Evolutionary conservation across 1,139 yeast genomes (phyloP).

Genomic region (Yamadazyma jaroonii): DNA sequence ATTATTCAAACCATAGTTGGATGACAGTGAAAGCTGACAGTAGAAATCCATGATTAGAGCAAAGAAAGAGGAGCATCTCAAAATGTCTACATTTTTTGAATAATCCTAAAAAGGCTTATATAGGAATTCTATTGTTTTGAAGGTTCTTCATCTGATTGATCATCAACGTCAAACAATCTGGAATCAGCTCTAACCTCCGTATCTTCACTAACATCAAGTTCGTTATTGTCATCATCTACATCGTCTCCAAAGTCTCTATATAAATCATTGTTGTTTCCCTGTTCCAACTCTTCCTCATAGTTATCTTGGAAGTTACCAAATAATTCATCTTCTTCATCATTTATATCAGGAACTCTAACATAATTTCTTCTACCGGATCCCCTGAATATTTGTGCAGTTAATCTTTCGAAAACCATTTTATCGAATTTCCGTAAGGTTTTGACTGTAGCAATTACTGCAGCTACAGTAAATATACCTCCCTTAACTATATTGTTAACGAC

Average conservation of each 20-base stretch:
- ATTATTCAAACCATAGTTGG: too few relatives aligned
- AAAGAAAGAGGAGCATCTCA: too few relatives aligned
- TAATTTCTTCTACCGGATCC: constrained; percentile 43
- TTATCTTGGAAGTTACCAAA: constrained; percentile 48
- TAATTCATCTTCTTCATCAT: constrained; percentile 49
- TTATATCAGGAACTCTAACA: constrained; percentile 43
- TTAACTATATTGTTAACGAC: constrained; percentile 60
- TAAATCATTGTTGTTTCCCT: constrained; percentile 21
- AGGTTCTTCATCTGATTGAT: constrained; percentile 29
- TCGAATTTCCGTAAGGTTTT: constrained; percentile 38
- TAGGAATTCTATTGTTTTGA: background rate
- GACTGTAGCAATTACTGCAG: constrained; percentile 41
- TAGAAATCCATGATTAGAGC: too few relatives aligned
- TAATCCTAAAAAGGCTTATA: background rate
- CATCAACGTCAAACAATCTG: constrained; percentile 39
- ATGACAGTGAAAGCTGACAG: too few relatives aligned
- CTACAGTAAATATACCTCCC: constrained; percentile 56
- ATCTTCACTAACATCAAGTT: constrained; percentile 12
- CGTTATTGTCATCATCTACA: constrained; percentile 11
- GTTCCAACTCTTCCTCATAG: constrained; percentile 47
- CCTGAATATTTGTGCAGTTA: constrained; percentile 34
- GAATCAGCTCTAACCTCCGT: constrained; percentile 22
- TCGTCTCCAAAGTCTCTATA: constrained; percentile 16
- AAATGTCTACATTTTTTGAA: too few relatives aligned
- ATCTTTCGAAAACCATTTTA: constrained; percentile 31